These are phyloP conservation scores for Aspergillus nomiae DNA, from an alignment of 2,329 filamentous ascomycete species.

Conservation along the genomic window DNA sequence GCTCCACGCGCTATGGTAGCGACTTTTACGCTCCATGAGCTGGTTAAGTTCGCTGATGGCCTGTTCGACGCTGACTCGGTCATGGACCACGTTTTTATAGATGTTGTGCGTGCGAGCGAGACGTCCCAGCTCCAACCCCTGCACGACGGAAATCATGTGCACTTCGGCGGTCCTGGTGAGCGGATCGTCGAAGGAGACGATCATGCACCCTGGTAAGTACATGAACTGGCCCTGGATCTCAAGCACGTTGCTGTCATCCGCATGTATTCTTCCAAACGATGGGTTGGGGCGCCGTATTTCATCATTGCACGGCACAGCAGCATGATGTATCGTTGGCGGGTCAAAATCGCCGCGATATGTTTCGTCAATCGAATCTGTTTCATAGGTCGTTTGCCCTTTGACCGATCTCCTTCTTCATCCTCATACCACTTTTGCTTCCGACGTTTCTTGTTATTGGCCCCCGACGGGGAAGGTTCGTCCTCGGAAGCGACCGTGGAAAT, in stretches of 20 bases:
- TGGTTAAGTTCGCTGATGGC: slow-evolving; percentile 41
- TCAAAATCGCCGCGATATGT: slow-evolving; percentile 67
- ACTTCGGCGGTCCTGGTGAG: slow-evolving; percentile 47
- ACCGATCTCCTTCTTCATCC: slow-evolving; percentile 15
- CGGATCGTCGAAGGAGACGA: slow-evolving; percentile 63
- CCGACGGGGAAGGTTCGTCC: not conserved
- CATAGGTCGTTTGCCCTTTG: slow-evolving; percentile 44
- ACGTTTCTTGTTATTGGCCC: not conserved
- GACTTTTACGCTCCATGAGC: slow-evolving; percentile 60
- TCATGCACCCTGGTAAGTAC: slow-evolving; percentile 66
- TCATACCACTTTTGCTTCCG: slow-evolving; percentile 15
- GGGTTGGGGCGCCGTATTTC: slow-evolving; percentile 33
- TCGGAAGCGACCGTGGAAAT: not conserved
- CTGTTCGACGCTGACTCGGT: slow-evolving; percentile 42
- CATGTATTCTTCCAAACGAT: slow-evolving; percentile 72
- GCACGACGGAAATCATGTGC: slow-evolving; percentile 43
- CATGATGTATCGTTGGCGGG: slow-evolving; percentile 45
- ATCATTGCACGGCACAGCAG: slow-evolving; percentile 32
- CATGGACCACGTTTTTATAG: slow-evolving; percentile 49
- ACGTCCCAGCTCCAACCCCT: slow-evolving; percentile 45
- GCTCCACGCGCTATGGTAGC: slow-evolving; percentile 52
- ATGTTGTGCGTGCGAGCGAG: slow-evolving; percentile 45
- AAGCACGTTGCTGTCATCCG: slow-evolving; percentile 82
- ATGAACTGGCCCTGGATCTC: slow-evolving; percentile 86
- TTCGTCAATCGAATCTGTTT: slow-evolving; percentile 53